phyloP scores from a whole-genome alignment of 768 basidiomycete genomes.

The Termitomyces sp. region DNA sequence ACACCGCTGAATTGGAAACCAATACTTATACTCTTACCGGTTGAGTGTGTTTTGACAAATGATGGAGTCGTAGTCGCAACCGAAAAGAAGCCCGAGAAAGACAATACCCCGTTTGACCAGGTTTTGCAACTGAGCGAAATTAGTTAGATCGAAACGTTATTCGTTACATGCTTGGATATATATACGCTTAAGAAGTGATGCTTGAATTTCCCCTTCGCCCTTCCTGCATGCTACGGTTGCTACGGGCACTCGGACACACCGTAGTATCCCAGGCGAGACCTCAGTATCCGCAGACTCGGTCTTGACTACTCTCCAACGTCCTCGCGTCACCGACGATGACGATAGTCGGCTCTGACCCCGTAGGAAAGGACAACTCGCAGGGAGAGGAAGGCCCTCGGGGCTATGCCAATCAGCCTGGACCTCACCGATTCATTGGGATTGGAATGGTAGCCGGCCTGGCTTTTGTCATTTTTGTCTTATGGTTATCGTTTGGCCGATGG shows the following conservation, averaged over 20 bases:
- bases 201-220: constrained; percentile 4
- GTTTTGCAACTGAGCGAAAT: constrained; percentile 17
- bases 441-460: constrained; percentile 31
- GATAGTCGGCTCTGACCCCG: constrained; percentile 18
- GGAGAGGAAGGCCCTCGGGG: constrained; percentile 14
- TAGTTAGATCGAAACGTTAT: constrained; percentile 16
- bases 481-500: constrained; percentile 29
- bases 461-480: constrained; percentile 29
- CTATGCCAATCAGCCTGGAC: constrained; percentile 22
- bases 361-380: constrained; percentile 15
- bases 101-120: constrained; percentile 12
- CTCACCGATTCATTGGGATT: constrained; percentile 41
- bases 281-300: background rate
- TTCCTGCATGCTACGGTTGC: constrained; percentile 4
- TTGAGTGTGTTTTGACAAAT: background rate
- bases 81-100: constrained; percentile 25
- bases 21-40: background rate
- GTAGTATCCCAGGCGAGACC: background rate
- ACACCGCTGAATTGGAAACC: background rate
- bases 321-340: constrained; percentile 18
- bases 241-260: background rate
- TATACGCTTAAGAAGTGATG: constrained; percentile 4
- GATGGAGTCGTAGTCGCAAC: constrained; percentile 14
- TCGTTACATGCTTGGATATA: constrained; percentile 8
- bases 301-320: constrained; percentile 5